Evolutionary conservation across 1,284 basidiomycete species (phyloP), one percentile per base, ranked within the genome.

Genomic region (Moniliophthora roreri): DNA sequence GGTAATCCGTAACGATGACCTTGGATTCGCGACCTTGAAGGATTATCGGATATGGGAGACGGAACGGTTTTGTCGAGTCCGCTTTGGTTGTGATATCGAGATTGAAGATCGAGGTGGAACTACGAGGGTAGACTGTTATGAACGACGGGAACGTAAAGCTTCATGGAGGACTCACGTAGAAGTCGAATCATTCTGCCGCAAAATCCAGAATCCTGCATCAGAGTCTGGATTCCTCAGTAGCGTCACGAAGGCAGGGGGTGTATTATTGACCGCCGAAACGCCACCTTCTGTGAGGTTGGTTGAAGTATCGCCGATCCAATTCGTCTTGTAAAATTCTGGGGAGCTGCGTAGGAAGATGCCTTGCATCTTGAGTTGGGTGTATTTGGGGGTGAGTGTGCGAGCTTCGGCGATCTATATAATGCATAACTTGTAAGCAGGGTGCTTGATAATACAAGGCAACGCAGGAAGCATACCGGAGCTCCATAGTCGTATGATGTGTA

Each of bases 401-500:
- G 50, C 41, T 51, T 54, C 53, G 8, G 48, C 48, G 41, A 54
- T 38, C 74, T 78, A 50, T 11, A n/a, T 56, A 20, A 52, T 62
- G 41, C 4, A 35, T 39, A 4, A 16, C 62, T 46, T 18, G 54
- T 55, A 24, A 53, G 61, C 62, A 49, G 69, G 66, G 48, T 66
- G 59, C 64, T 28, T 16, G 65, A 4, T 59, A 15, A 42, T 52
- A 18, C 51, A 7, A n/a, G 34, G 10, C 24, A 49, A 15, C 13
- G n/a, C n/a, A n/a, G n/a, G n/a, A 32, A 32, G 58, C 66, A 40
- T 58, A 72, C 74, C 8, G 85, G 69, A 23, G 82, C 75, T 21
- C 85, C 85, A 47, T 89, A 89, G 65, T 89, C 86, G 50, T 89
- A 89, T 38, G 80, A 82, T 1, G 79, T 85, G 63, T 88, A 87